Base-by-base conservation (phyloP, 257 asterid species). In the Leonotis leonurus region DNA sequence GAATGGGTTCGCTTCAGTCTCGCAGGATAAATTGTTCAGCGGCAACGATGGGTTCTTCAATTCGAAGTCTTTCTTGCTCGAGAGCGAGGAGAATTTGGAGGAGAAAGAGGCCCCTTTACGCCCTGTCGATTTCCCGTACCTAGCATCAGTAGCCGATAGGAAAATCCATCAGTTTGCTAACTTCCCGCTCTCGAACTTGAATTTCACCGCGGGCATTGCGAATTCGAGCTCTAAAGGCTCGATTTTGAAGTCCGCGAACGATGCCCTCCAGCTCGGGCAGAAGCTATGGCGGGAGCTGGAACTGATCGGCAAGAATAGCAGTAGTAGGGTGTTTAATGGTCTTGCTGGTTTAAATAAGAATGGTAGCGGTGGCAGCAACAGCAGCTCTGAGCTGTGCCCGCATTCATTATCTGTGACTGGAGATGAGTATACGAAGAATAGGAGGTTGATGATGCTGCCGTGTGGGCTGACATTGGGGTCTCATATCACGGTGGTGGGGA, bases 401-500 rank as follows among this genome's bases (percentile, higher is more conserved):
- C 81, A 83, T 74, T 86, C 95, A 18, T 55, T 88, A 30, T 56
- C 86, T 4, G 64, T 75, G 8, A 54, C 78, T 1, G 90, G 94
- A 43, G 83, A 59, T 1, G 83, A 83, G 27, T 86, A 88, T 25
- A 54, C 65, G 43, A 75, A 65, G 59, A 80, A 78, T 36, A 81
- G 81, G 55, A 70, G 60, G 35, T 36, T 91, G 70, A 69, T 88
- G 82, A 83, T 81, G 64, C 56, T 91, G 77, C 95, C 98, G 0
- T 88, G 98, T 65, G 98, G 98, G 61, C 70, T 91, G 60, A 84
- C 90, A 1, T 64, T 91, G 46, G 98, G 96, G 17, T 91, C 98
- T 0, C 94, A 86, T 63, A 66, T 91, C 16, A 88, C 97, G 17
- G 80, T 92, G 16, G 93, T 92, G 30, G 99, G 81, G 56, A 86